phyloP scores from a whole-genome alignment of 805 yeast species.

The Starmerella apicola region DNA sequence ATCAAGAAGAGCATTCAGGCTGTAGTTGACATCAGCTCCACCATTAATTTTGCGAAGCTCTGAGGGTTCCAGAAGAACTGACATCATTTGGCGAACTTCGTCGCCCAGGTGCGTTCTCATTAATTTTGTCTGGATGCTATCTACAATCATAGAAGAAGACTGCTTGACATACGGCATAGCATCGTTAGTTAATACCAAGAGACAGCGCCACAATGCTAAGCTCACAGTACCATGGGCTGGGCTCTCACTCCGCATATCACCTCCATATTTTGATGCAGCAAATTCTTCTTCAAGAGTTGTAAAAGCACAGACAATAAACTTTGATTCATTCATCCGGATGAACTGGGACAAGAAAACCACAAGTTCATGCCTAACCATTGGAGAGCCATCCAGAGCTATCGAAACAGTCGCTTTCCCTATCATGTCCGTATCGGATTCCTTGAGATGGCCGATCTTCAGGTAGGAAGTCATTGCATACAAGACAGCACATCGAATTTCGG shows the following conservation, averaged over 20 bases:
- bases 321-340: slow-evolving; percentile 53
- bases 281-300: slow-evolving; percentile 73
- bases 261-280: slow-evolving; percentile 39
- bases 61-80: slow-evolving; percentile 11
- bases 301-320: slow-evolving; percentile 77
- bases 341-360: slow-evolving; percentile 65
- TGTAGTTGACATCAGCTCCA: background rate
- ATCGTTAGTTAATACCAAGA: slow-evolving; percentile 70
- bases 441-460: slow-evolving; percentile 34
- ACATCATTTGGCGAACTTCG: slow-evolving; percentile 38
- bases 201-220: slow-evolving; percentile 76
- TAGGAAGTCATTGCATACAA: slow-evolving; percentile 58
- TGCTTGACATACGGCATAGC: slow-evolving; percentile 72
- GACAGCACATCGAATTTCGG: slow-evolving; percentile 85
- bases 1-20: background rate
- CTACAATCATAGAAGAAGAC: slow-evolving; percentile 63
- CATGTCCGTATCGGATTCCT: slow-evolving; percentile 20
- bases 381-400: slow-evolving; percentile 74
- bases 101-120: slow-evolving; percentile 54
- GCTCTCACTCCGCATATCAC: slow-evolving; percentile 50
- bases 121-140: slow-evolving; percentile 51
- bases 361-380: slow-evolving; percentile 77
- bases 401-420: slow-evolving; percentile 56
- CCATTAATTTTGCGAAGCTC: slow-evolving; percentile 4
- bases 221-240: slow-evolving; percentile 83